phyloP scores from a whole-genome alignment of 106 monocot species.

The Allium cepa region DNA sequence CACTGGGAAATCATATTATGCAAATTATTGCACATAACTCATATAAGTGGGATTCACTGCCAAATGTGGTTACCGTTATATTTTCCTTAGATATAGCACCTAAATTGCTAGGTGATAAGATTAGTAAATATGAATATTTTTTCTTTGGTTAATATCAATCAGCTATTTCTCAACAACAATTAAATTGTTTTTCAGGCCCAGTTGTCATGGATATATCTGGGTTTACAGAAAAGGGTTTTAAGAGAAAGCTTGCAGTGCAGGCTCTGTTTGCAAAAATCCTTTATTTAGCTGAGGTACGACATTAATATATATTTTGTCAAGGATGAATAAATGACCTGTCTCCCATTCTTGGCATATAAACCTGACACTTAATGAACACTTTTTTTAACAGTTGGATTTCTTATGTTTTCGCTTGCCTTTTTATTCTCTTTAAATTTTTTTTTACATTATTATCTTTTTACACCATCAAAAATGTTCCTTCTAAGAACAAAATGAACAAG shows the following conservation, averaged over 20 bases:
- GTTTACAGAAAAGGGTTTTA: slow-evolving; percentile 79
- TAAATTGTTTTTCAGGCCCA: slow-evolving; percentile 44
- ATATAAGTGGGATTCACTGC: too few species aligned
- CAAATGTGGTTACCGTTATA: too few species aligned
- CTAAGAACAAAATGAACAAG: too few species aligned
- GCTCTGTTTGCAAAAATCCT: slow-evolving; percentile 77
- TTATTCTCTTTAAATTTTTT: not conserved
- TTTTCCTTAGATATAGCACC: too few species aligned
- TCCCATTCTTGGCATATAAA: too few species aligned
- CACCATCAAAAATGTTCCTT: too few species aligned
- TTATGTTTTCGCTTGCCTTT: not conserved
- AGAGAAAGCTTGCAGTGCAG: slow-evolving; percentile 83
- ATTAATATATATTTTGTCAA: not conserved
- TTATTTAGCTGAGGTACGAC: slow-evolving; percentile 74
- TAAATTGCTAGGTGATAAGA: too few species aligned
- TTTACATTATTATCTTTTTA: not conserved
- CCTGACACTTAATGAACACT: not conserved
- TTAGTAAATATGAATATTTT: too few species aligned
- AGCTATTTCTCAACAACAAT: too few species aligned
- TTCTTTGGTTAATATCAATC: too few species aligned
- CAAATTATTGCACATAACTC: too few species aligned
- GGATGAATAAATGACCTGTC: not conserved
- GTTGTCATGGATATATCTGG: slow-evolving; percentile 86
- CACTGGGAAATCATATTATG: too few species aligned
- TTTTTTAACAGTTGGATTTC: not conserved